Conservation (phyloP, 768 basidiomycete species). For the Termitomyces heimii region DNA sequence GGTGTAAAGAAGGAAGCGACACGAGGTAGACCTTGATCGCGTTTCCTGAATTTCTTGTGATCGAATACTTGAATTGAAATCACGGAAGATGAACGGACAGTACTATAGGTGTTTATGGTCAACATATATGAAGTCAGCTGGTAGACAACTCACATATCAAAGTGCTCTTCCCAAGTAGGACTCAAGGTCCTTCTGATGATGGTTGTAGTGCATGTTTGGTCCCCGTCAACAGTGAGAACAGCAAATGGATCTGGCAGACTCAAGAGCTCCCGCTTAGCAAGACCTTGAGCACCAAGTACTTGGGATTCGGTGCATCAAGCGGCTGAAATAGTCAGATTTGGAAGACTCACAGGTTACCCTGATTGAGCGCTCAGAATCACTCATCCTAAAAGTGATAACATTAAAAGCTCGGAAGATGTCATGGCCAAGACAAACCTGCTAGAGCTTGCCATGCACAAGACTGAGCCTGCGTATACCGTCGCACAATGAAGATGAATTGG, state of each 20-base stretch:
- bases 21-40: constrained; percentile 62
- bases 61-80: constrained; percentile 88
- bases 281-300: constrained; percentile 75
- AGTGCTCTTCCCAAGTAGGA: constrained; percentile 81
- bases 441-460: constrained; percentile 15
- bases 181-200: constrained; percentile 63
- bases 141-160: constrained; percentile 61
- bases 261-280: constrained; percentile 74
- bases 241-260: constrained; percentile 86
- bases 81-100: constrained; percentile 66
- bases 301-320: neutral
- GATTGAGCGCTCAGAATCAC: constrained; percentile 43
- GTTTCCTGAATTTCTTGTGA: constrained; percentile 81
- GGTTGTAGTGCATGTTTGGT: constrained; percentile 74
- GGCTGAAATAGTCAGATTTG: neutral
- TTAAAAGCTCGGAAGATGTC: constrained; percentile 6
- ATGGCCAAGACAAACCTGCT: constrained; percentile 25
- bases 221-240: constrained; percentile 80
- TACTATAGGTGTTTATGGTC: constrained; percentile 30
- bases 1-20: neutral
- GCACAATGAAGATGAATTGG: neutral
- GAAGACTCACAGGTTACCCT: constrained; percentile 42
- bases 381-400: constrained; percentile 25
- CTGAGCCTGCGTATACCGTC: neutral
- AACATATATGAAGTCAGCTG: constrained; percentile 12